Conservation (phyloP, 2,329 filamentous ascomycete genomes). For the Sporothrix euskadiensis region DNA sequence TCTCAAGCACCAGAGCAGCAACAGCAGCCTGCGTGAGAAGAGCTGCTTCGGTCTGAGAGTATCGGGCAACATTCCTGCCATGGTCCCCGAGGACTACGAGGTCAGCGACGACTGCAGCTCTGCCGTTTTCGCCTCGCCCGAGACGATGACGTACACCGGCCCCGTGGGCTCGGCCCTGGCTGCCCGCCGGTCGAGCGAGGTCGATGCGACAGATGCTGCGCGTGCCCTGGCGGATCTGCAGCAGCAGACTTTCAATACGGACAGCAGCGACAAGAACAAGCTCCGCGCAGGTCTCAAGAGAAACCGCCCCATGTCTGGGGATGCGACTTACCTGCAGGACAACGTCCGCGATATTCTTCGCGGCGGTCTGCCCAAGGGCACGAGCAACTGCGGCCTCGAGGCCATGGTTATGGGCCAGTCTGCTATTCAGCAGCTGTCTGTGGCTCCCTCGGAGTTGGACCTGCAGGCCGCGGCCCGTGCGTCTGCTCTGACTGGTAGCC, state of each 20-base stretch:
- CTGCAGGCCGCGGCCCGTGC: conserved; percentile 30
- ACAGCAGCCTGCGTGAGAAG: conserved; percentile 38
- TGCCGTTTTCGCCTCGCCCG: conserved; percentile 56
- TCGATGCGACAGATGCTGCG: conserved; percentile 61
- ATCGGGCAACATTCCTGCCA: conserved; percentile 47
- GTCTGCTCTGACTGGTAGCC: conserved; percentile 49
- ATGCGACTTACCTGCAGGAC: conserved; percentile 60
- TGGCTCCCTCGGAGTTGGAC: conserved; percentile 13
- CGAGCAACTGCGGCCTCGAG: conserved; percentile 40
- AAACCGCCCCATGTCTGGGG: conserved; percentile 59
- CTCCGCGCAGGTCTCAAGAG: conserved; percentile 55
- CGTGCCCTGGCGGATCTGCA: conserved; percentile 62
- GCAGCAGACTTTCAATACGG: conserved; percentile 44
- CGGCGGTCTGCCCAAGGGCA: conserved; percentile 38
- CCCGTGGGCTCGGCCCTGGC: conserved; percentile 53
- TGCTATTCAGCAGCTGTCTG: conserved; percentile 16
- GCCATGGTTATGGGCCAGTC: conserved; percentile 41
- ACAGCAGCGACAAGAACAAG: conserved; percentile 32
- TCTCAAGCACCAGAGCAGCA: conserved; percentile 54
- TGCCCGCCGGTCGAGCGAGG: conserved; percentile 47
- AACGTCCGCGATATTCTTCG: conserved; percentile 65
- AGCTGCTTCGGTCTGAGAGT: conserved; percentile 52
- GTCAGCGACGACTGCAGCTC: conserved; percentile 42
- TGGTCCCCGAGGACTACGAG: conserved; percentile 58
- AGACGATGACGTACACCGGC: conserved; percentile 53